These are phyloP conservation scores for Ustilago trichophora DNA, from an alignment of 1,284 basidiomycete genomes.

Conservation along the genomic window DNA sequence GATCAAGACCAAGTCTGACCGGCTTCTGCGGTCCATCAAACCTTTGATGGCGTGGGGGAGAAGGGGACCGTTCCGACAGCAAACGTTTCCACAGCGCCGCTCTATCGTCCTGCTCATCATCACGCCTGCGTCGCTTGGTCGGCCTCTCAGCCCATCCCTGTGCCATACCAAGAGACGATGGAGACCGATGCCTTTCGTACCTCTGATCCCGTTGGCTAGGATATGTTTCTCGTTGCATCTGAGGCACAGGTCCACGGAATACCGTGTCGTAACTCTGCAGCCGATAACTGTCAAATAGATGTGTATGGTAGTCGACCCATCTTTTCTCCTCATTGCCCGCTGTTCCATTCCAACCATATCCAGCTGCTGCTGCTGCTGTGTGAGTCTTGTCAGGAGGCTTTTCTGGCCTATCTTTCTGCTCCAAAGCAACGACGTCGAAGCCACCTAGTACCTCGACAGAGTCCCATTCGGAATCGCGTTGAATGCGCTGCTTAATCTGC, in stretches of 20 bases:
- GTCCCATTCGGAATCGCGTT: slow-evolving; percentile 21
- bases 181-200: too few species aligned
- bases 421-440: slow-evolving; percentile 9
- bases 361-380: too few species aligned
- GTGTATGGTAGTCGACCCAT: slow-evolving; percentile 28
- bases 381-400: too few species aligned
- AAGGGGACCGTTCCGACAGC: slow-evolving; percentile 2
- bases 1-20: too few species aligned
- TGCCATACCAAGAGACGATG: too few species aligned
- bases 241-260: slow-evolving; percentile 17
- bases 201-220: not conserved
- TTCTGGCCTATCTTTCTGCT: not conserved
- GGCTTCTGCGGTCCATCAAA: too few species aligned
- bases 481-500: slow-evolving; percentile 8
- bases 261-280: slow-evolving; percentile 24
- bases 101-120: not conserved
- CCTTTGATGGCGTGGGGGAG: too few species aligned
- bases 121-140: not conserved
- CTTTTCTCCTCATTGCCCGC: not conserved
- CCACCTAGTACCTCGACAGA: slow-evolving; percentile 9
- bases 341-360: too few species aligned
- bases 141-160: not conserved
- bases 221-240: slow-evolving; percentile 1
- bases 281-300: slow-evolving; percentile 27
- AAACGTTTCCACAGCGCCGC: slow-evolving; percentile 15